Conservation (phyloP, 306 rosid genomes). For the Pueraria montana region DNA sequence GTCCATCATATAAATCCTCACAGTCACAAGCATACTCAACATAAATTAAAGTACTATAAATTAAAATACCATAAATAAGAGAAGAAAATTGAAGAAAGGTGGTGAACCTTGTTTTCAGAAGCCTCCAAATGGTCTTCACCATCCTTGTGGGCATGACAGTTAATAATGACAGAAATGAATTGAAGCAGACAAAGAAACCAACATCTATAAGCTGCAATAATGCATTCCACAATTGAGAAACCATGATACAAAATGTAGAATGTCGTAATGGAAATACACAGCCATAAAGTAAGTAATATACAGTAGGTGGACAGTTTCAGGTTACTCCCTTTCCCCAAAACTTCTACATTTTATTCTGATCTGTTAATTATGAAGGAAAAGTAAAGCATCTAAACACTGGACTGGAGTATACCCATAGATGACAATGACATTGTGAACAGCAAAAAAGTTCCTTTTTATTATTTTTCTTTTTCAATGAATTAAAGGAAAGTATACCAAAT, state of each 20-base stretch:
- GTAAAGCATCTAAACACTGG: background rate
- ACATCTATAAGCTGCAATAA: slow-evolving; percentile 91
- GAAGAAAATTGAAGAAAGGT: slow-evolving; percentile 40
- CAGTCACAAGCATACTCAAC: background rate
- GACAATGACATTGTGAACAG: slow-evolving; percentile 46
- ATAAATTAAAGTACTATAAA: slow-evolving; percentile 19
- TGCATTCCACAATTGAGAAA: slow-evolving; percentile 43
- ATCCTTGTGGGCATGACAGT: slow-evolving; percentile 90
- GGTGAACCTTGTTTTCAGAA: slow-evolving; percentile 74
- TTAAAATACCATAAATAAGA: slow-evolving; percentile 14
- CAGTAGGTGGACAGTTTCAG: background rate
- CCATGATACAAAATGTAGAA: slow-evolving; percentile 32
- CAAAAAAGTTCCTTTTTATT: slow-evolving; percentile 15
- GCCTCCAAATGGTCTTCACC: slow-evolving; percentile 71
- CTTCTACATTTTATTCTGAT: slow-evolving; percentile 6
- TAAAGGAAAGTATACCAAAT: slow-evolving; percentile 49
- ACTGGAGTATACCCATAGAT: slow-evolving; percentile 11
- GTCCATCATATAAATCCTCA: slow-evolving; percentile 39
- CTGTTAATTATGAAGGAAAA: slow-evolving; percentile 13
- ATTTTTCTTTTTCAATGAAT: slow-evolving; percentile 24
- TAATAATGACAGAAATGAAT: slow-evolving; percentile 87
- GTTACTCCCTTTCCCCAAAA: slow-evolving; percentile 23
- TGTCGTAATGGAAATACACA: slow-evolving; percentile 19
- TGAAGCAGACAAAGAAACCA: slow-evolving; percentile 94
- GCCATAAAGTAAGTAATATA: slow-evolving; percentile 23